These are phyloP conservation scores for Kodamaea sp. DNA, from an alignment of 1,139 yeast species.

Conservation along the genomic window DNA sequence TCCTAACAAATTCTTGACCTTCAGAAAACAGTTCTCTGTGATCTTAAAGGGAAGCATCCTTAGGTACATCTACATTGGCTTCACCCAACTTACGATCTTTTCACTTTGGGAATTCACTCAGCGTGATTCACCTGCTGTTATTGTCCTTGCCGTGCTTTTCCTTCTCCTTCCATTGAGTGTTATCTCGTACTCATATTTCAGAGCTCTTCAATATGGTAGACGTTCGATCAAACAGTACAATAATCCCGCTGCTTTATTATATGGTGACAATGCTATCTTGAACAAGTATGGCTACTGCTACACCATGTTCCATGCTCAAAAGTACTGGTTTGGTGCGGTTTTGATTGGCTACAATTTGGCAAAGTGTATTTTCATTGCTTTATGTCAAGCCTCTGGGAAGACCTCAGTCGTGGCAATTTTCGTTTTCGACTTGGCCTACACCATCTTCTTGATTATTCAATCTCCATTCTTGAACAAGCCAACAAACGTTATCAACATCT, in stretches of 20 bases:
- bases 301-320: conserved; percentile 76
- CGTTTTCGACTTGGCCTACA: conserved; percentile 63
- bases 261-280: conserved; percentile 66
- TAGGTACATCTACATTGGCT: conserved; percentile 73
- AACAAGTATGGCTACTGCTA: conserved; percentile 76
- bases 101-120: conserved; percentile 76
- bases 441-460: conserved; percentile 54
- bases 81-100: conserved; percentile 67
- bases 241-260: conserved; percentile 77
- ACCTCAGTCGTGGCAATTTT: conserved; percentile 68
- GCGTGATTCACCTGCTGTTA: conserved; percentile 72
- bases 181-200: conserved; percentile 60
- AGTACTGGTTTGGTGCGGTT: conserved; percentile 74
- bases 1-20: conserved; percentile 47
- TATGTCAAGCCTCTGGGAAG: conserved; percentile 70
- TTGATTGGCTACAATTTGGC: conserved; percentile 54
- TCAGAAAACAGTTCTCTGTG: conserved; percentile 53
- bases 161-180: conserved; percentile 55
- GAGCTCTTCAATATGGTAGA: conserved; percentile 58
- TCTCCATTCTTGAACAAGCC: conserved; percentile 73
- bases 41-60: conserved; percentile 68
- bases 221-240: conserved; percentile 53
- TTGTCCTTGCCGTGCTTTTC: conserved; percentile 67
- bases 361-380: conserved; percentile 64
- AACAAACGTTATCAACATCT: conserved; percentile 66